Conservation (phyloP, 306 rosid species). For the Dryas octopetala region DNA sequence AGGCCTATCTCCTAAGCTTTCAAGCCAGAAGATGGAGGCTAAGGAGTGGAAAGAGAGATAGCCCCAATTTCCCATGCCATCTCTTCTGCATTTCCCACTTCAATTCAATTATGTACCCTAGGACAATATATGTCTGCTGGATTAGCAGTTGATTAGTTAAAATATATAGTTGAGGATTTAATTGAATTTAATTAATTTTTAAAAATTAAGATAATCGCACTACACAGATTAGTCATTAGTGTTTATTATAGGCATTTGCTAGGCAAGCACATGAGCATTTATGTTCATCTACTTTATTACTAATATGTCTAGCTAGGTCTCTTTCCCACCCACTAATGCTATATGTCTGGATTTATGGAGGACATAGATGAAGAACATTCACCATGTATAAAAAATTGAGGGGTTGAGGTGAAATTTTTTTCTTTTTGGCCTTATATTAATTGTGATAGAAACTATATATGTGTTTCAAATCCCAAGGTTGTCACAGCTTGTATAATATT, state of each 20-base stretch:
- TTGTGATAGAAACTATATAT: slow-evolving; percentile 1
- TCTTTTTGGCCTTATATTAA: neutral
- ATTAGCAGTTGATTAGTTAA: neutral
- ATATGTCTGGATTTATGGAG: neutral
- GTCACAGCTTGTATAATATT: slow-evolving; percentile 8
- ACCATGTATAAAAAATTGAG: neutral
- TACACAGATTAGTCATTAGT: neutral
- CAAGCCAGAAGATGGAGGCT: neutral
- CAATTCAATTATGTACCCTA: neutral
- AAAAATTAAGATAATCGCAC: neutral
- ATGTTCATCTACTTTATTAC: neutral
- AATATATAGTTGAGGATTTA: neutral
- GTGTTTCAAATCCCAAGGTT: slow-evolving; percentile 32
- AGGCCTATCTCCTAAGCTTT: slow-evolving; percentile 5
- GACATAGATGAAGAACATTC: neutral
- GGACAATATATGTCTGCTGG: slow-evolving; percentile 22
- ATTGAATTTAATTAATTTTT: neutral
- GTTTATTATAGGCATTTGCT: slow-evolving; percentile 8
- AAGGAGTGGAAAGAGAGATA: neutral
- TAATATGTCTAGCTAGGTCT: neutral
- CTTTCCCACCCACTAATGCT: neutral
- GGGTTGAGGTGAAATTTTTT: neutral
- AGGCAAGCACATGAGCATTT: neutral
- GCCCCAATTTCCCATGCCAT: slow-evolving; percentile 1
- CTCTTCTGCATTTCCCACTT: slow-evolving; percentile 2